phyloP scores from a whole-genome alignment of 2,329 filamentous ascomycete genomes.

The Colletotrichum tamarilloi region DNA sequence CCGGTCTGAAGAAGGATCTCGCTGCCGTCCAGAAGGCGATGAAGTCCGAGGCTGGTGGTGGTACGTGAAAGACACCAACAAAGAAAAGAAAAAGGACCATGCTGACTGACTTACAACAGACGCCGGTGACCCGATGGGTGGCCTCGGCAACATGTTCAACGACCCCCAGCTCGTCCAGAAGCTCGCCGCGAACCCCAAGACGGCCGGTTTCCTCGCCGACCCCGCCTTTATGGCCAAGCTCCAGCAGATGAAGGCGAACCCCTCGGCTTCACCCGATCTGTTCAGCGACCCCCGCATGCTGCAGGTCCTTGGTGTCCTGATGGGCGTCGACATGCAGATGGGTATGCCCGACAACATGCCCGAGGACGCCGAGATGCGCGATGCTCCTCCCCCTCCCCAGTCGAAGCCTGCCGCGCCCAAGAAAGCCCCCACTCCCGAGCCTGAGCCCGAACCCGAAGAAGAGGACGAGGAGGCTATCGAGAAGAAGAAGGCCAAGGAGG shows the following conservation, averaged over 20 bases:
- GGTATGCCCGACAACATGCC: slow-evolving; percentile 50
- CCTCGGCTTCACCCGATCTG: slow-evolving; percentile 79
- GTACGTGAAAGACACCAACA: not conserved
- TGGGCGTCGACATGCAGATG: slow-evolving; percentile 89
- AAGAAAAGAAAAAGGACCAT: not conserved
- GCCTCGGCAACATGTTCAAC: slow-evolving; percentile 92
- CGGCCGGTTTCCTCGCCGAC: slow-evolving; percentile 82
- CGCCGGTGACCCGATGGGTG: slow-evolving; percentile 74
- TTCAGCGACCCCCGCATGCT: slow-evolving; percentile 93
- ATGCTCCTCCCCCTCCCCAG: slow-evolving; percentile 59
- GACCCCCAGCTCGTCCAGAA: slow-evolving; percentile 92
- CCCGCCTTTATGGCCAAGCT: slow-evolving; percentile 91
- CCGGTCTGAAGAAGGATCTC: slow-evolving; percentile 90
- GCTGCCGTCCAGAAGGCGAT: slow-evolving; percentile 89
- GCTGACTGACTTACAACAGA: slow-evolving; percentile 39
- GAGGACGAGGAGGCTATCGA: slow-evolving; percentile 84
- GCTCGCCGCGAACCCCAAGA: slow-evolving; percentile 95
- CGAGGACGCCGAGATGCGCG: slow-evolving; percentile 83
- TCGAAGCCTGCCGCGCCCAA: slow-evolving; percentile 59
- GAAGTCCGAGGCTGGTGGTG: slow-evolving; percentile 71
- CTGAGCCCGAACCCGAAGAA: slow-evolving; percentile 75
- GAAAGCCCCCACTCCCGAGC: slow-evolving; percentile 66
- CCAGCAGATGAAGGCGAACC: slow-evolving; percentile 83
- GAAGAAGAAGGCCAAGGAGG: slow-evolving; percentile 91
- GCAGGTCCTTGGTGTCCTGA: slow-evolving; percentile 90